Base-by-base conservation (phyloP, 2,329 filamentous ascomycete species). In the Paecilomyces variotii region DNA sequence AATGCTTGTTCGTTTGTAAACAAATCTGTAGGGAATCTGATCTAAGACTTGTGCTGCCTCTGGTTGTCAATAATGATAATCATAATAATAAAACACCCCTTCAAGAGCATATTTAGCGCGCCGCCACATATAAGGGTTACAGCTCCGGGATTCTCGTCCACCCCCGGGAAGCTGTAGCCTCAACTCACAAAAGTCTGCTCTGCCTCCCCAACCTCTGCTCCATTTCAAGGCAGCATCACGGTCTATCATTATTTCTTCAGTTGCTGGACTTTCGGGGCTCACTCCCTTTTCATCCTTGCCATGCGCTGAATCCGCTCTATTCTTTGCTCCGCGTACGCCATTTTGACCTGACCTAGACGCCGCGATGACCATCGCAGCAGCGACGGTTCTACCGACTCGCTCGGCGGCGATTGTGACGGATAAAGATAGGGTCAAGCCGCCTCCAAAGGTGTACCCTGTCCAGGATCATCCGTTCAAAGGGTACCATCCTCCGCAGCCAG, bases 401-500 rank as follows among this genome's bases (percentile, higher is more conserved):
- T 62, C 71, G 60, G 70, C 76, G 62, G 67, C 72, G 68, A 74
- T 76, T 65, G 64, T 75, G 30, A 70, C 75, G 53, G 74, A 78
- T 63, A 75, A 76, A 71, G 76, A 80, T 63, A 77, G 78, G 34
- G 78, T 79, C 62, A 85, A 84, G 67, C 79, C 81, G 60, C 75
- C 78, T 50, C 83, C 83, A 32, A 78, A 78, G 63, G 71, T 83
- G 59, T 84, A 80, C 72, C 72, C 74, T 61, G 78, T 82, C 59
- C 79, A 76, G 59, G 84, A 87, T 35, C 83, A 81, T 54, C 84
- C 84, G 1, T 87, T 86, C 71, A 80, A 80, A 65, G 84, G 84
- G 61, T 82, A 81, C 68, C 80, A 80, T 51, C 74, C 81, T 56
- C 75, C 82, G 53, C 81, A 85, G 66, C 77, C 80, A 7, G 87